Evolutionary conservation across 352 stramenopile species (phyloP).

Genomic region (Pythium oligandrum): DNA sequence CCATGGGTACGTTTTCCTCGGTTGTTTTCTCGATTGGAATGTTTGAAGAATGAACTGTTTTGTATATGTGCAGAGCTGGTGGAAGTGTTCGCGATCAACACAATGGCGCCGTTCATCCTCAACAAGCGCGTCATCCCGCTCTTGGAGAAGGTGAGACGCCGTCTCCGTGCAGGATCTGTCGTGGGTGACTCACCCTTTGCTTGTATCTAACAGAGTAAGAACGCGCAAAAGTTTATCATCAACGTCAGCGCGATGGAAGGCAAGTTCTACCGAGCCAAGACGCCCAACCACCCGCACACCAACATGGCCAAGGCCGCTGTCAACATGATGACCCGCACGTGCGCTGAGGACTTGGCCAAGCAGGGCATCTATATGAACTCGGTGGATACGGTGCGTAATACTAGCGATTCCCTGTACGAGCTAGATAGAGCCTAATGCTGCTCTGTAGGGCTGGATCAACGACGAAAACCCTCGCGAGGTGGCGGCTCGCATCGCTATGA

Average conservation of each 20-base stretch:
- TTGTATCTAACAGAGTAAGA: conserved; percentile 18
- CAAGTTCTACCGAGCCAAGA: conserved; percentile 95
- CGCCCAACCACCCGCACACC: conserved; percentile 92
- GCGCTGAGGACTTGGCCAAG: conserved; percentile 83
- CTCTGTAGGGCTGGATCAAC: conserved; percentile 92
- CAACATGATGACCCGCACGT: conserved; percentile 95
- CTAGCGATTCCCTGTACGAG: conserved; percentile 1
- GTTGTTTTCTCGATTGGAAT: no score
- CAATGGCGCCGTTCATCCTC: conserved; percentile 93
- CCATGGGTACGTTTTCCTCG: conserved; percentile 37
- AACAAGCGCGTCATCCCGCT: conserved; percentile 78
- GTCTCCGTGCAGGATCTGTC: no score
- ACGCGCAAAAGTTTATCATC: conserved; percentile 77
- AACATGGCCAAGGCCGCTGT: conserved; percentile 96
- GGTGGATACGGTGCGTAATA: conserved; percentile 81
- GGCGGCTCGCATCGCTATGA: conserved; percentile 84
- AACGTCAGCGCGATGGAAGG: conserved; percentile 96
- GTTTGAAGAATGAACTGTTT: neutral
- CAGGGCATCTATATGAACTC: conserved; percentile 93
- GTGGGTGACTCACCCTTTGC: no score
- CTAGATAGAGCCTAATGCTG: neutral
- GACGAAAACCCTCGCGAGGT: conserved; percentile 94
- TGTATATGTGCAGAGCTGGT: conserved; percentile 42
- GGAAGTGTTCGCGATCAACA: conserved; percentile 90
- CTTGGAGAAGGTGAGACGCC: conserved; percentile 30